phyloP scores from a whole-genome alignment of 179 eudicot species.

The Patellifolia procumbens region DNA sequence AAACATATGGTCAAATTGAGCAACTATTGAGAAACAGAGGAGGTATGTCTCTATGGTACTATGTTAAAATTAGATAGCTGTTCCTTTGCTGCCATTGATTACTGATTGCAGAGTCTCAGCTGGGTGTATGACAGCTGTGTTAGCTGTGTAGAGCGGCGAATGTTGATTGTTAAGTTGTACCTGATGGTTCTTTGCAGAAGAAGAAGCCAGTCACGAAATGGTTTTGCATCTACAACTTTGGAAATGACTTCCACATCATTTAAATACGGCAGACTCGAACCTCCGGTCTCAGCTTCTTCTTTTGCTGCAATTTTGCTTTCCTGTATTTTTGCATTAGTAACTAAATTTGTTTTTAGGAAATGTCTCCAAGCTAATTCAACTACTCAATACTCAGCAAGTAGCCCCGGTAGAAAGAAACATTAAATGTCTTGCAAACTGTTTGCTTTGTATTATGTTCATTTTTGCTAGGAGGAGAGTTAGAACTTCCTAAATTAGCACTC shows the following conservation, averaged over 20 bases:
- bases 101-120: background rate
- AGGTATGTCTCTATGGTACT: too few relatives aligned
- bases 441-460: background rate
- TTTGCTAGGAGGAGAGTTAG: background rate
- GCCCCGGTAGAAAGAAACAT: slow-evolving; percentile 1
- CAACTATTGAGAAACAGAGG: too few relatives aligned
- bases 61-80: background rate
- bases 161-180: background rate
- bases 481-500: background rate
- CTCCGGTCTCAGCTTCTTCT: slow-evolving; percentile 21
- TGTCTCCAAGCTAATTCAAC: slow-evolving; percentile 12
- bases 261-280: slow-evolving; percentile 13
- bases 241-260: slow-evolving; percentile 29
- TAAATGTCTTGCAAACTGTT: background rate
- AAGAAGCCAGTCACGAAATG: slow-evolving; percentile 41
- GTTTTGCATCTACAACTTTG: slow-evolving; percentile 59
- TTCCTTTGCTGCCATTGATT: background rate
- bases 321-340: slow-evolving; percentile 9
- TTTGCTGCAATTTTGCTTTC: slow-evolving; percentile 20
- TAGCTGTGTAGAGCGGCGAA: background rate
- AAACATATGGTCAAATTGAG: too few relatives aligned
- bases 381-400: background rate
- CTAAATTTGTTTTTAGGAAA: slow-evolving; percentile 12
- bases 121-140: background rate
- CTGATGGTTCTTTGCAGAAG: slow-evolving; percentile 35